These are phyloP conservation scores for Remersonia thermophila DNA, from an alignment of 2,329 filamentous ascomycete genomes.

Conservation along the genomic window DNA sequence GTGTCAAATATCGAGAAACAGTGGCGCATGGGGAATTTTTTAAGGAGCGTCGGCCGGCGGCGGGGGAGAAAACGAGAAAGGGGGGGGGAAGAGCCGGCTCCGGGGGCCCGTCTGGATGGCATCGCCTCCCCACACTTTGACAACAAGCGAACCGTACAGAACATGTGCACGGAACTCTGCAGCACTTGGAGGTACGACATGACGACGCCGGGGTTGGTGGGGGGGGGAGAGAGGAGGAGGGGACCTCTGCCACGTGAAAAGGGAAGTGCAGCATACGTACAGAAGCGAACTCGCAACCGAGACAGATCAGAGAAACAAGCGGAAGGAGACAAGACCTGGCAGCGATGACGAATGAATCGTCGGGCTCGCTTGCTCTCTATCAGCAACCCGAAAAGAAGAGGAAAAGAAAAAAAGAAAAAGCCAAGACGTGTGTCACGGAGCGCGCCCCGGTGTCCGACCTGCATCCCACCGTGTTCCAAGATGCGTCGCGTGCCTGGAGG, in stretches of 20 bases:
- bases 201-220: too few species aligned
- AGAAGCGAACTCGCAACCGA: slow-evolving; percentile 8
- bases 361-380: too few species aligned
- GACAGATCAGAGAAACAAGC: neutral
- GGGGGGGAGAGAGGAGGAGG: too few species aligned
- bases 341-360: neutral
- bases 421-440: too few species aligned
- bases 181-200: neutral
- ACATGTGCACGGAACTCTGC: neutral
- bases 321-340: neutral
- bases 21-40: slow-evolving; percentile 9
- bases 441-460: too few species aligned
- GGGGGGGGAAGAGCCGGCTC: slow-evolving; percentile 5
- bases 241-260: slow-evolving; percentile 10
- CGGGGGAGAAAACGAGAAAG: neutral
- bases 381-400: too few species aligned
- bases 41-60: slow-evolving; percentile 4
- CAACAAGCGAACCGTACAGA: neutral
- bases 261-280: neutral
- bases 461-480: too few species aligned
- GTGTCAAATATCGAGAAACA: slow-evolving; percentile 9
- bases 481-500: too few species aligned
- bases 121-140: slow-evolving; percentile 4
- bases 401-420: too few species aligned
- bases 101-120: slow-evolving; percentile 1